A percentile compares a stretch with the other conserved stretches of the same genome.
Conservation (phyloP, 2,329 filamentous ascomycete genomes). For the Phaeophleospora eucalypticola region DNA sequence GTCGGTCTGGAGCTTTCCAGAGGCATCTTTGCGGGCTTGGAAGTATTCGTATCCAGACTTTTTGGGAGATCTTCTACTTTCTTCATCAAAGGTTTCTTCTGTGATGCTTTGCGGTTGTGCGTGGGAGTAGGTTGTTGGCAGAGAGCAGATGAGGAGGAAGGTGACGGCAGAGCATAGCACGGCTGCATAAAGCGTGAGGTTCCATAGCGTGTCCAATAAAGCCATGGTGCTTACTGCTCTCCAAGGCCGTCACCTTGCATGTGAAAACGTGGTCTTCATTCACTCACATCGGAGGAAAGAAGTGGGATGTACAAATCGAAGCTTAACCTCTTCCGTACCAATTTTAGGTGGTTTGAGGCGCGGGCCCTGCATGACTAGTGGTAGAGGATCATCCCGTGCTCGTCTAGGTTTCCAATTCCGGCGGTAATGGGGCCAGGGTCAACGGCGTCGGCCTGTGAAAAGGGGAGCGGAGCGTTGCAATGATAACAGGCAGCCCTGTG, state of each 20-base stretch:
- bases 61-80: conserved; percentile 20
- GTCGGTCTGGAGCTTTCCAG: conserved; percentile 34
- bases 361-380: neutral
- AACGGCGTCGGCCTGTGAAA: neutral
- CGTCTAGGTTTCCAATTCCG: neutral
- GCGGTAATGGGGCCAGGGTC: neutral
- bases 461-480: neutral
- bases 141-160: conserved; percentile 45
- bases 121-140: conserved; percentile 51
- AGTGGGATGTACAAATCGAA: too few species aligned
- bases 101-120: conserved; percentile 28
- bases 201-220: conserved; percentile 29
- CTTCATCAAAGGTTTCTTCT: conserved; percentile 28
- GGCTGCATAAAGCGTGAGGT: conserved; percentile 38
- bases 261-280: neutral
- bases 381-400: neutral
- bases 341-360: neutral
- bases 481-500: neutral
- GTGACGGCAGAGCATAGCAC: conserved; percentile 47
- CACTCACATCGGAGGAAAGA: neutral
- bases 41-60: conserved; percentile 32
- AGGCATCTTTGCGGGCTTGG: conserved; percentile 20
- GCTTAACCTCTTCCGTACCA: neutral
- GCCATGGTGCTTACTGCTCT: conserved; percentile 14
- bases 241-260: neutral